Conservation (phyloP, 108 stramenopile species). For the Ochromonas danica region DNA sequence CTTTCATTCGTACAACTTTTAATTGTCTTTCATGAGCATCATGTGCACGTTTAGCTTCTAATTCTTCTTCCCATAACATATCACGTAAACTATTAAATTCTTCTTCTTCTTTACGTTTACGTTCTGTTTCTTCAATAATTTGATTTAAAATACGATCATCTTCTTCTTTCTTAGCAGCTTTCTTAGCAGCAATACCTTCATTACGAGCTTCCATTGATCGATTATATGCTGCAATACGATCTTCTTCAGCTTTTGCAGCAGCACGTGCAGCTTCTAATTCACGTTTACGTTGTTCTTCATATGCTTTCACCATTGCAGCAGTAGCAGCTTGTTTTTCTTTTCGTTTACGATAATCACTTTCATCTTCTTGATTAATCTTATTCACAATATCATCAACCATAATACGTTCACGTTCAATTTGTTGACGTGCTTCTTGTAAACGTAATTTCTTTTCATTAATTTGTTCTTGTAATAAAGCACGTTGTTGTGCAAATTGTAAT, state of each 20-base stretch:
- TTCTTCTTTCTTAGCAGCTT: slow-evolving; percentile 50
- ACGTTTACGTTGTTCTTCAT: background rate
- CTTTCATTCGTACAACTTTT: slow-evolving; percentile 45
- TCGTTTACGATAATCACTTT: slow-evolving; percentile 50
- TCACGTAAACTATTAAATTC: slow-evolving; percentile 60
- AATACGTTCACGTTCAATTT: slow-evolving; percentile 54
- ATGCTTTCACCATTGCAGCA: background rate
- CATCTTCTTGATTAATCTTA: slow-evolving; percentile 61
- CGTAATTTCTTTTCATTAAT: slow-evolving; percentile 58
- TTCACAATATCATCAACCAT: slow-evolving; percentile 64
- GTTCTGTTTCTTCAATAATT: slow-evolving; percentile 39
- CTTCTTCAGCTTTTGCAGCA: slow-evolving; percentile 38
- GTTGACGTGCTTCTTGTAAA: slow-evolving; percentile 48
- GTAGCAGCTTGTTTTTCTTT: slow-evolving; percentile 57
- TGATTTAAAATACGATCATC: slow-evolving; percentile 25
- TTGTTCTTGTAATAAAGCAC: slow-evolving; percentile 62
- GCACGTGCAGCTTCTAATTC: slow-evolving; percentile 32
- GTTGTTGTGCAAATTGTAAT: slow-evolving; percentile 51
- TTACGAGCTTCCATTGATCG: slow-evolving; percentile 25
- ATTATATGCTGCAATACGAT: background rate
- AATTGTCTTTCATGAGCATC: slow-evolving; percentile 57
- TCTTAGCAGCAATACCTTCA: slow-evolving; percentile 29
- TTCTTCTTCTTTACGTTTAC: slow-evolving; percentile 35
- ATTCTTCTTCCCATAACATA: slow-evolving; percentile 69
- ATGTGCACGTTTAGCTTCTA: slow-evolving; percentile 56